phyloP scores from a whole-genome alignment of 768 basidiomycete species.

The Austroboletus festivus region DNA sequence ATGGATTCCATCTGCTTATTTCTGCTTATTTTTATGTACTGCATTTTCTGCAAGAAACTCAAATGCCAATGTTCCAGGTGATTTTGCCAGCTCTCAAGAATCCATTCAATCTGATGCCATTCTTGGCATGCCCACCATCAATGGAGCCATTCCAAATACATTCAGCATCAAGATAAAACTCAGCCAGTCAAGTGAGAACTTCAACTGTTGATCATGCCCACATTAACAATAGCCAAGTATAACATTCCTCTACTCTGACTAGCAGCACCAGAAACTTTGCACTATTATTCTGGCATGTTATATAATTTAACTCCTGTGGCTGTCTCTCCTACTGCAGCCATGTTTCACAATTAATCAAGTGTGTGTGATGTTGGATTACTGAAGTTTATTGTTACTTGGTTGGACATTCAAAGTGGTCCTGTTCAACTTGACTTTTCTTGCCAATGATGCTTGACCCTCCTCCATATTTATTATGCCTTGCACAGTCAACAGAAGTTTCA shows the following conservation, averaged over 20 bases:
- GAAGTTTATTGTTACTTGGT: no score
- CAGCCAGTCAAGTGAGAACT: conserved; percentile 33
- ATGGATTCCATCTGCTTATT: conserved; percentile 91
- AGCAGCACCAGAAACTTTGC: conserved; percentile 77
- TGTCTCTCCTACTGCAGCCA: conserved; percentile 55
- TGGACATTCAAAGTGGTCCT: no score
- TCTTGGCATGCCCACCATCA: conserved; percentile 13
- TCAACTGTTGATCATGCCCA: conserved; percentile 20
- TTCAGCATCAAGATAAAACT: conserved; percentile 29
- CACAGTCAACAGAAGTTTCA: no score
- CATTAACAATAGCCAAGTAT: conserved; percentile 60
- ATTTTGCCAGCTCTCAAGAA: conserved; percentile 90
- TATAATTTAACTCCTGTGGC: conserved; percentile 56
- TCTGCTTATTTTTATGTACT: conserved; percentile 99
- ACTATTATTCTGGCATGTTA: conserved; percentile 78
- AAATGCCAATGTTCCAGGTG: conserved; percentile 90
- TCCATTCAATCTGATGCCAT: conserved; percentile 44
- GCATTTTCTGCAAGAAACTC: conserved; percentile 91
- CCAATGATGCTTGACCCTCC: no score
- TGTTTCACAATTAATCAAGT: conserved; percentile 61
- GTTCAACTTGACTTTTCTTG: no score
- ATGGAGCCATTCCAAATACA: conserved; percentile 19
- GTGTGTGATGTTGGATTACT: conserved; percentile 58
- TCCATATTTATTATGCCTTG: no score
- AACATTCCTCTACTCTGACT: conserved; percentile 79